Evolutionary conservation across 805 yeast genomes (phyloP).

Genomic region (Blastobotrys americana): DNA sequence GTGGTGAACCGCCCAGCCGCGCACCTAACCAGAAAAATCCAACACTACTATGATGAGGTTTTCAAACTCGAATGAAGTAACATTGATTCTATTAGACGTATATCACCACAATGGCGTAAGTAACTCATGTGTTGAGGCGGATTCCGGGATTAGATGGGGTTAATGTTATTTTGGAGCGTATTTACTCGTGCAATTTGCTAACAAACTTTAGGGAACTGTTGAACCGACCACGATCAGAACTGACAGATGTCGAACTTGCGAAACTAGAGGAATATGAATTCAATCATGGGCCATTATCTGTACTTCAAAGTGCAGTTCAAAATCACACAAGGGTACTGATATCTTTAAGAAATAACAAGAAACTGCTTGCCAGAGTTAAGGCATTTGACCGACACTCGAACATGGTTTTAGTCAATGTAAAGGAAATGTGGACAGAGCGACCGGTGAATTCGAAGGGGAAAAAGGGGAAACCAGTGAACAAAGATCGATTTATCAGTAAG

Average conservation of each 20-base stretch:
- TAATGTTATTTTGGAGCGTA: too few relatives aligned
- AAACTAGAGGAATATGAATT: slow-evolving; percentile 86
- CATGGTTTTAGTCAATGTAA: slow-evolving; percentile 85
- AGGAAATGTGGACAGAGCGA: slow-evolving; percentile 70
- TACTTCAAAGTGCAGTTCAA: slow-evolving; percentile 76
- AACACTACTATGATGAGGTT: too few relatives aligned
- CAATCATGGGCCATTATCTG: slow-evolving; percentile 81
- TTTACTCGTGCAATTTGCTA: too few relatives aligned
- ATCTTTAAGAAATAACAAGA: slow-evolving; percentile 88
- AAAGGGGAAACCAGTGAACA: slow-evolving; percentile 55
- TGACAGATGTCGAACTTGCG: slow-evolving; percentile 70
- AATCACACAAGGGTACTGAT: slow-evolving; percentile 72
- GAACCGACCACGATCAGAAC: slow-evolving; percentile 42
- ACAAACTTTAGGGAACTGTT: slow-evolving; percentile 19
- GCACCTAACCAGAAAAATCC: too few relatives aligned
- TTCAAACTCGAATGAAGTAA: too few relatives aligned
- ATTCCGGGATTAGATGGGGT: not conserved
- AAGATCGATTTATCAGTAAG: slow-evolving; percentile 78
- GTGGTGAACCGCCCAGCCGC: too few relatives aligned
- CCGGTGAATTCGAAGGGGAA: slow-evolving; percentile 61
- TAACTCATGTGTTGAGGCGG: not conserved
- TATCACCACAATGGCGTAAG: slow-evolving; percentile 5
- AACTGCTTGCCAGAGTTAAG: slow-evolving; percentile 78
- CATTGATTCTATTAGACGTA: not conserved
- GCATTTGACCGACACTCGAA: slow-evolving; percentile 97